Evolutionary conservation across 2,329 filamentous ascomycete genomes (phyloP).

Genomic region (Chaetomium sp.): DNA sequence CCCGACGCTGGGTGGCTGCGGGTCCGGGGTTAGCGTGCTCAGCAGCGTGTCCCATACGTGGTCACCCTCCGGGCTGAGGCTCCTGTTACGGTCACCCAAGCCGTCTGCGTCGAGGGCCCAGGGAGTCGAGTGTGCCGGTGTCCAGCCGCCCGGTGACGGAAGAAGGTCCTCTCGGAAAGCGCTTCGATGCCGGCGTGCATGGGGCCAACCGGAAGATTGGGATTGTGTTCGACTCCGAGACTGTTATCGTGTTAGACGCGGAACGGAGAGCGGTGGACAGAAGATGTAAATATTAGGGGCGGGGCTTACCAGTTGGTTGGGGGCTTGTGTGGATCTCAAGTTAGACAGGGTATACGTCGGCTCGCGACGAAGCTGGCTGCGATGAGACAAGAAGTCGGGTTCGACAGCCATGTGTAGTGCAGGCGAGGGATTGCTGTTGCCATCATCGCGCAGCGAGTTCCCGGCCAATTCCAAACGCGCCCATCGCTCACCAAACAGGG

Average conservation of each 20-base stretch:
- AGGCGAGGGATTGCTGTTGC: neutral
- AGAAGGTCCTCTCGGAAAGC: neutral
- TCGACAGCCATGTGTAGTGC: slow-evolving; percentile 14
- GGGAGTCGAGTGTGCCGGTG: neutral
- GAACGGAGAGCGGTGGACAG: neutral
- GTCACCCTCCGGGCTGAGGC: slow-evolving; percentile 64
- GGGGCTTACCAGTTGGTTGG: slow-evolving; percentile 12
- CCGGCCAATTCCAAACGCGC: slow-evolving; percentile 23
- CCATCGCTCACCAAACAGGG: slow-evolving; percentile 24
- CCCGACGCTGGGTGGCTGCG: slow-evolving; percentile 69
- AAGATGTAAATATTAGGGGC: neutral
- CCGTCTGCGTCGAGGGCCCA: slow-evolving; percentile 47
- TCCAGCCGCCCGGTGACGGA: neutral
- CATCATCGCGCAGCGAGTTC: slow-evolving; percentile 11
- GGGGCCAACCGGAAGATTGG: neutral
- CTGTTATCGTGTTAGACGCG: slow-evolving; percentile 11
- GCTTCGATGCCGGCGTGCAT: neutral
- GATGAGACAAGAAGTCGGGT: slow-evolving; percentile 12
- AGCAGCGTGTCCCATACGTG: slow-evolving; percentile 74
- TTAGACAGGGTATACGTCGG: slow-evolving; percentile 17
- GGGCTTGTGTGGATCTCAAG: slow-evolving; percentile 18
- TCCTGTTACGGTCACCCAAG: slow-evolving; percentile 77
- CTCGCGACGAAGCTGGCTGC: slow-evolving; percentile 8
- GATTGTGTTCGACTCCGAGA: slow-evolving; percentile 9
- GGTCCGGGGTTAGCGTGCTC: slow-evolving; percentile 73